These are phyloP conservation scores for Mortierella sp. DNA, from an alignment of 371 early-diverging fungal species.

Conservation along the genomic window DNA sequence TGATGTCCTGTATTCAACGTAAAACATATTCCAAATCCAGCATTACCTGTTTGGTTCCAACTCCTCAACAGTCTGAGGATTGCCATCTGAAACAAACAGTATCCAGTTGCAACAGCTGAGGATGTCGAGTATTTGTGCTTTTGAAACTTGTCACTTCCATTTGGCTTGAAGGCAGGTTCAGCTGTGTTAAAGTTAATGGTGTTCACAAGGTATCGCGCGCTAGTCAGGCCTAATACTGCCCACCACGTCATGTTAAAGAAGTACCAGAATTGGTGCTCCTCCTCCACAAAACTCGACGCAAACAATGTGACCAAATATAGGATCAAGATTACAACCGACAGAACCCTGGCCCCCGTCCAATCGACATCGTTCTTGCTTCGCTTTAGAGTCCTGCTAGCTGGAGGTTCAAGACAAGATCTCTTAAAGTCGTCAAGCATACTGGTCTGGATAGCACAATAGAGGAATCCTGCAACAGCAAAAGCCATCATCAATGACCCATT, in stretches of 20 bases:
- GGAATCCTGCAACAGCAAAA: slow-evolving; percentile 43
- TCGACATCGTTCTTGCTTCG: slow-evolving; percentile 36
- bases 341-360: slow-evolving; percentile 35
- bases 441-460: slow-evolving; percentile 45
- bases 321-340: slow-evolving; percentile 53
- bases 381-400: not conserved
- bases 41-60: slow-evolving; percentile 62
- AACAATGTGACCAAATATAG: slow-evolving; percentile 70
- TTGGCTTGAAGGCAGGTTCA: not conserved
- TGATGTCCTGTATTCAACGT: not conserved
- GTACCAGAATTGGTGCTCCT: slow-evolving; percentile 85
- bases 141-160: not conserved
- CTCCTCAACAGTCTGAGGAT: slow-evolving; percentile 52
- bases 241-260: slow-evolving; percentile 73
- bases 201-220: slow-evolving; percentile 37
- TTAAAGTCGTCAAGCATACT: slow-evolving; percentile 27
- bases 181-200: too few relatives aligned
- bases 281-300: slow-evolving; percentile 84
- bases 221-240: slow-evolving; percentile 59
- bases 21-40: not conserved
- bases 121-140: not conserved
- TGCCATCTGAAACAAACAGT: slow-evolving; percentile 50
- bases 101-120: slow-evolving; percentile 14
- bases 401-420: slow-evolving; percentile 32
- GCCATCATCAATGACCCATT: slow-evolving; percentile 55